Evolutionary conservation across 148 eudicot genomes (phyloP).

Genomic region (Cornus florida): DNA sequence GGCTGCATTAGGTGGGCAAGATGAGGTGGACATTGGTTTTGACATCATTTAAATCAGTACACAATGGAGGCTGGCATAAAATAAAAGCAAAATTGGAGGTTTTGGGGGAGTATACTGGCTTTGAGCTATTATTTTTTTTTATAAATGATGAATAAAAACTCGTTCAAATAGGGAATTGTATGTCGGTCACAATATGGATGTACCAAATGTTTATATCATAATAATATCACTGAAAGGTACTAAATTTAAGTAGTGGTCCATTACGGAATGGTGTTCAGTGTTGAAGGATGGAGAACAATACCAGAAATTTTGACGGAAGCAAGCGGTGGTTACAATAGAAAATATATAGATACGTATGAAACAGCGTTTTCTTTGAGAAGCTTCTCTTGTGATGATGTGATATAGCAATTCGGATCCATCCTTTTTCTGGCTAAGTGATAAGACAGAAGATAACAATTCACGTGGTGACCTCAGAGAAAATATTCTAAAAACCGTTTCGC

Average conservation of each 20-base stretch:
- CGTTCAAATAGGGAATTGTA: no score
- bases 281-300: background rate
- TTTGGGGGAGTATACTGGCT: background rate
- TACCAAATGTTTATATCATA: no score
- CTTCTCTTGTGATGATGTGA: background rate
- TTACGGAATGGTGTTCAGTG: background rate
- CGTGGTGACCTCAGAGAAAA: background rate
- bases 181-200: no score
- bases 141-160: no score
- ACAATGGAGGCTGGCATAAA: background rate
- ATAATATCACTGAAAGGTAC: no score
- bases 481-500: no score
- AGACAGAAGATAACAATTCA: background rate
- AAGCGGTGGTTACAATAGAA: no score
- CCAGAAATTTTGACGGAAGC: background rate
- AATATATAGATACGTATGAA: no score
- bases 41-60: background rate
- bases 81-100: slow-evolving; percentile 13
- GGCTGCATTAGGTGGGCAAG: background rate
- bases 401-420: background rate
- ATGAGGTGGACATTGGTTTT: slow-evolving; percentile 7
- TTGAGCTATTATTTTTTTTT: no score
- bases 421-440: background rate
- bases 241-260: background rate
- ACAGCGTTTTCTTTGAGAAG: background rate